Evolutionary conservation across 805 yeast genomes (phyloP).

Genomic region (Lipomyces oligophaga): DNA sequence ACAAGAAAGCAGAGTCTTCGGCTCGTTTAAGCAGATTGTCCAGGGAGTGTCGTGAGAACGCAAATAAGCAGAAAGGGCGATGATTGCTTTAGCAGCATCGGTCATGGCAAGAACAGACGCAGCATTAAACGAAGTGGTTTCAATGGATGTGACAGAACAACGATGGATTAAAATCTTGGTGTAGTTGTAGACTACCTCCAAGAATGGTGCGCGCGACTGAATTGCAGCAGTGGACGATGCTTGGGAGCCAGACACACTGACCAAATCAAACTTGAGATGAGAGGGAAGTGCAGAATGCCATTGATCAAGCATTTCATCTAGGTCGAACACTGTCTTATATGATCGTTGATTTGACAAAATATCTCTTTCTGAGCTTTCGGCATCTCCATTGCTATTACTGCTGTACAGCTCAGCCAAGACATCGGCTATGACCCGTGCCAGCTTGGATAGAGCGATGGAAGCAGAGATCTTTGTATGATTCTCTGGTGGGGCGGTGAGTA

Average conservation of each 20-base stretch:
- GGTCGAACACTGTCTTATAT: constrained; percentile 31
- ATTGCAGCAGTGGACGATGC: constrained; percentile 10
- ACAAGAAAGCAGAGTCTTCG: constrained; percentile 29
- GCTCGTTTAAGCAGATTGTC: constrained; percentile 34
- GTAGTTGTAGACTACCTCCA: constrained; percentile 57
- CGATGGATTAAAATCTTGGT: constrained; percentile 62
- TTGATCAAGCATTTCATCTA: constrained; percentile 67
- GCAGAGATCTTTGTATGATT: constrained; percentile 23
- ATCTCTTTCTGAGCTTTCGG: too few relatives aligned
- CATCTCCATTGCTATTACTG: constrained; percentile 4
- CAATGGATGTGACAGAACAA: constrained; percentile 42
- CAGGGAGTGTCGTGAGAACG: constrained; percentile 29
- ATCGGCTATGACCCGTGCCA: constrained; percentile 52
- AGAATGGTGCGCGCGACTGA: constrained; percentile 37
- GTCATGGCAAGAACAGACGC: constrained; percentile 36
- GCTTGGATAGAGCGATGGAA: constrained; percentile 20
- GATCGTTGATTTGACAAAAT: too few relatives aligned
- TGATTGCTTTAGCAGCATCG: constrained; percentile 36
- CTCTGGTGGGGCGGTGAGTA: constrained; percentile 34
- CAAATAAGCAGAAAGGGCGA: constrained; percentile 34
- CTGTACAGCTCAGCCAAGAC: constrained; percentile 54
- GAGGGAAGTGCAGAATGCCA: constrained; percentile 74
- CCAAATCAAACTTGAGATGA: constrained; percentile 56
- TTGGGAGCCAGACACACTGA: constrained; percentile 32
- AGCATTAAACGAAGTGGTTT: constrained; percentile 25